Conservation (phyloP, 352 stramenopile genomes). For the Globisporangium spinosum region DNA sequence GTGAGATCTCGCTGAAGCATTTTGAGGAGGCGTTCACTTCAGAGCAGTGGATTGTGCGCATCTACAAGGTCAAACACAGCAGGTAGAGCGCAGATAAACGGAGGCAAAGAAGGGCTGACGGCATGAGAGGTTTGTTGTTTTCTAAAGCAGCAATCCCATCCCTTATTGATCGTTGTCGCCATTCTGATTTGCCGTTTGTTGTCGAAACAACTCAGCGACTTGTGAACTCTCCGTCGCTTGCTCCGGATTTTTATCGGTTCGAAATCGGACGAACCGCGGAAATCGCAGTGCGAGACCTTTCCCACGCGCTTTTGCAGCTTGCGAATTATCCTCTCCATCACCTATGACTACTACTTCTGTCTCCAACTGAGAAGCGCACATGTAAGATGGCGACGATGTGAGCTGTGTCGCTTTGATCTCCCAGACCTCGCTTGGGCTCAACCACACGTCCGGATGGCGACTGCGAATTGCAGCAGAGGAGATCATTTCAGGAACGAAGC, state of each 20-base stretch:
- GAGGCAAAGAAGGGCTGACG: neutral
- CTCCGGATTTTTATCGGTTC: constrained; percentile 94
- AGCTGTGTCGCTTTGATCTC: constrained; percentile 99
- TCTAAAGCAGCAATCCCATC: neutral
- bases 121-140: neutral
- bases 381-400: constrained; percentile 94
- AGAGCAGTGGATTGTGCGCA: constrained; percentile 91
- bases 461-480: constrained; percentile 49
- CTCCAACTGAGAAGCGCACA: constrained; percentile 58
- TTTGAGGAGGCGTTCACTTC: constrained; percentile 92
- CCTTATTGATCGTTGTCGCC: neutral
- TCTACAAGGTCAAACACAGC: constrained; percentile 69
- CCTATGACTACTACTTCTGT: neutral
- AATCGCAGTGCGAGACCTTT: constrained; percentile 97
- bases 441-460: constrained; percentile 91
- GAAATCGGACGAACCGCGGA: constrained; percentile 95
- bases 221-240: constrained; percentile 95
- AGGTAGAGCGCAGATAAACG: neutral
- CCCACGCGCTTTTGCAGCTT: neutral
- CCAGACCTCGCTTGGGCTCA: constrained; percentile 94
- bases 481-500: constrained; percentile 55
- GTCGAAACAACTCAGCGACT: constrained; percentile 70
- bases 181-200: constrained; percentile 30
- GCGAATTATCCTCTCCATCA: neutral
- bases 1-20: constrained; percentile 71